Evolutionary conservation across 768 basidiomycete species (phyloP), one percentile per base, ranked within the genome.

Genomic region (Goffeauzyma gilvescens): DNA sequence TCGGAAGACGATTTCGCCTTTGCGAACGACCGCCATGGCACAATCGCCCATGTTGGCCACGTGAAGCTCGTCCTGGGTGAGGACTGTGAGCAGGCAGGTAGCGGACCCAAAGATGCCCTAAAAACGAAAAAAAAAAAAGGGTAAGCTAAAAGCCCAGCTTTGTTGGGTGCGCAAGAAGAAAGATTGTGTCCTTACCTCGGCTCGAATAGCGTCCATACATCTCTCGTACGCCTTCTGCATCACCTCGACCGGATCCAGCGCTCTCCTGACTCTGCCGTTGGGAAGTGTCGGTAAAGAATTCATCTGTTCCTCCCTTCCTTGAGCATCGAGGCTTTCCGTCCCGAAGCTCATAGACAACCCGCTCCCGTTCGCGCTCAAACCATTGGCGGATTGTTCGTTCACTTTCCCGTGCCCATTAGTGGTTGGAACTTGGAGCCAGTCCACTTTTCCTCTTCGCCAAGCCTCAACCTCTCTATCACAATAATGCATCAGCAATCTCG

Each of bases 401-500:
- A 34, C 54, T 56, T 45, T 54, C 52, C 2, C 52, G 43, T 4
- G 37, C 55, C n/a, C 54, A 36, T 33, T 55, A 53, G 6, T 37
- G 28, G 5, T 51, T 46, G 44, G 55, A 54, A 41, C 53, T 18
- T 18, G 34, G 66, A 54, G 81, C 78, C 13, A 72, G 71, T 25
- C 38, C 38, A 28, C 36, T 30, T 15, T 22, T 24, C 36, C 15
- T 24, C 17, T 32, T 13, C 25, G 34, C 41, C 41, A 59, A 21
- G 50, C 46, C 8, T 40, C 44, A 1, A 58, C 48, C 50, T 62
- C 58, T 6, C 40, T 46, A 18, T 58, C 56, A 34, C 58, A 82
- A 47, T 73, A 80, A 57, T 89, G 84, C 79, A 90, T 90, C 23
- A 90, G 68, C 25, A 82, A 70, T 15, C 76, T 69, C 2, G 81